Evolutionary conservation across 257 asterid species (phyloP).

Genomic region (Leptodermis oblonga): DNA sequence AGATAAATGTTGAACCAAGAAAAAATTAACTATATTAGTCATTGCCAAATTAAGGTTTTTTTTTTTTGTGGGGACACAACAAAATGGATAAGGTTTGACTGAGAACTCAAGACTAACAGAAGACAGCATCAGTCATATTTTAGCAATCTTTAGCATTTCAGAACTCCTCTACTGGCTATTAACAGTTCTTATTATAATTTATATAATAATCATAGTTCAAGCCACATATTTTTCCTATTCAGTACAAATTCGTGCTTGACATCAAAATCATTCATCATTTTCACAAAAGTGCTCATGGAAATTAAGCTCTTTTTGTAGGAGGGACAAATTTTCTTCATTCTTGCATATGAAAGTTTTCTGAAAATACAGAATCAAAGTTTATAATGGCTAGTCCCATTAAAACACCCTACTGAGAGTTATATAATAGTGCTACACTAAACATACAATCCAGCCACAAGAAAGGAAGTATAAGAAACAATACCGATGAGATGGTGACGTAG

Average conservation of each 20-base stretch:
- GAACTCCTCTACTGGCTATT: neutral
- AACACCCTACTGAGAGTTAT: neutral
- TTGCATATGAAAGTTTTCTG: neutral
- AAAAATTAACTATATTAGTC: neutral
- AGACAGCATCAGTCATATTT: neutral
- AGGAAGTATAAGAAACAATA: constrained; percentile 25
- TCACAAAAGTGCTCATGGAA: neutral
- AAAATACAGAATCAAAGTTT: neutral
- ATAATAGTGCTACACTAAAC: neutral
- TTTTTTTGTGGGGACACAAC: neutral
- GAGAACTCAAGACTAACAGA: neutral
- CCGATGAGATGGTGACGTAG: constrained; percentile 77
- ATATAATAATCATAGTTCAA: neutral
- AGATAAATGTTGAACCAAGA: neutral
- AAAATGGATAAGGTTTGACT: neutral
- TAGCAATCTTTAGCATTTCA: neutral
- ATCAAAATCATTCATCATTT: neutral
- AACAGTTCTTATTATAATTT: neutral
- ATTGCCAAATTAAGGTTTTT: neutral
- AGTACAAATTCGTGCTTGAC: neutral
- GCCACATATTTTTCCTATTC: neutral
- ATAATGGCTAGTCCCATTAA: neutral
- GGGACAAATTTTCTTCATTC: too few species aligned
- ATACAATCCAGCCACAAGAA: neutral
- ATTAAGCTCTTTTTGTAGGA: neutral